Evolutionary conservation across 1,139 yeast species (phyloP).

Genomic region (Diutina siamensis): DNA sequence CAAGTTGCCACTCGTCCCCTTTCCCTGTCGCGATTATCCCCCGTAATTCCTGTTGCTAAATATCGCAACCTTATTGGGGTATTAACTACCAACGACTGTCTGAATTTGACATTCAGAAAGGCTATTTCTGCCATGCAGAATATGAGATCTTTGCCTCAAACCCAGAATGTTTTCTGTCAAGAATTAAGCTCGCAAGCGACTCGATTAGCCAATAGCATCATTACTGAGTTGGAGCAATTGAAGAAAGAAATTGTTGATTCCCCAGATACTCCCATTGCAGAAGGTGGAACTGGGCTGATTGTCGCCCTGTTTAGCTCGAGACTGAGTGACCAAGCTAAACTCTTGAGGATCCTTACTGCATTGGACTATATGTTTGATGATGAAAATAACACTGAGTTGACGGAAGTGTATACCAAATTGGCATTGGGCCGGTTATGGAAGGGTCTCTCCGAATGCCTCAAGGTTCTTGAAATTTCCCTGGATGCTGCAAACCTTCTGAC

Average conservation of each 20-base stretch:
- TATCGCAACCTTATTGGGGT: conserved; percentile 56
- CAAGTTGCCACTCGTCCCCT: not conserved
- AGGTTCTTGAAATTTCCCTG: not conserved
- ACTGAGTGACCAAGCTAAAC: conserved; percentile 79
- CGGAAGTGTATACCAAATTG: conserved; percentile 53
- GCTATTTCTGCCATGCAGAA: conserved; percentile 78
- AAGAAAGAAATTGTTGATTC: conserved; percentile 28
- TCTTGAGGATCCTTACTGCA: conserved; percentile 77
- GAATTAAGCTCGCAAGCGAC: conserved; percentile 64
- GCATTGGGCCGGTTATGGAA: conserved; percentile 80
- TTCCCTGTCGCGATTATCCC: not conserved
- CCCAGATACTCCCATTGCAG: not conserved
- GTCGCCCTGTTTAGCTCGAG: conserved; percentile 67
- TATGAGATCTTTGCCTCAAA: conserved; percentile 49
- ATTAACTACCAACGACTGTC: conserved; percentile 76
- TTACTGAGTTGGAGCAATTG: conserved; percentile 44
- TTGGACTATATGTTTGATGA: conserved; percentile 69
- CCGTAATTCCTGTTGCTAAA: conserved; percentile 52
- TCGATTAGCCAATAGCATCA: conserved; percentile 43
- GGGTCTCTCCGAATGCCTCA: conserved; percentile 30
- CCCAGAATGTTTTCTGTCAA: conserved; percentile 52
- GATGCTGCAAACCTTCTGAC: conserved; percentile 49
- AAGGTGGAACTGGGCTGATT: conserved; percentile 18
- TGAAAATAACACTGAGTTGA: conserved; percentile 21
- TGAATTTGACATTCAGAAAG: conserved; percentile 77